Evolutionary conservation across 495 filamentous ascomycete genomes (phyloP), one percentile per base, ranked within the genome.

Genomic region (Penicillium taxi): DNA sequence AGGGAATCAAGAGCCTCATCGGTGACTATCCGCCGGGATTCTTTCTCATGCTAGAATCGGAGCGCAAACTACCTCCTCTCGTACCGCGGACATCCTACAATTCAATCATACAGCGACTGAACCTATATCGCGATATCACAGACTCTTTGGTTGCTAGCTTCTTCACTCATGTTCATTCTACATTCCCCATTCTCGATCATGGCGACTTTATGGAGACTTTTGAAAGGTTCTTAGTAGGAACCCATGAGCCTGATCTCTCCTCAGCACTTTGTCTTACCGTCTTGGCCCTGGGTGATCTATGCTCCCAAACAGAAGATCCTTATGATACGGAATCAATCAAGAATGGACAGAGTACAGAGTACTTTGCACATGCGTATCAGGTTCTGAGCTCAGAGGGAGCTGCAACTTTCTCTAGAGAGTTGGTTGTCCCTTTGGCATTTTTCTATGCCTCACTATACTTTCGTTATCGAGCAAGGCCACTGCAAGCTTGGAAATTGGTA

Each of bases 21-120:
- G 48, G 48, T 11, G 39, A 44, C 17, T 51, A 51, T 24, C 36
- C 48, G 11, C 36, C 47, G 30, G 43, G 47, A 17, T 51, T 47
- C 22, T 51, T 51, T 12, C 23, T 38, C 22, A 36, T 31, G 2
- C 33, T 47, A 14, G 48, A 51, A 17, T 37, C 29, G 6, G 41
- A 38, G 21, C 48, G 48, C 28, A 32, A 23, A 9, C 28, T 44
- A 16, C 29, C 27, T 0, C 26, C 36, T 14, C 34, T 44, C 14
- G 16, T 27, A 9, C 31, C 42, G 18, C 30, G 18, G 9, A 14
- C 19, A 2, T 23, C 42, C 0, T 35, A 25, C 9, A 18, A 24
- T 7, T 7, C 35, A 9, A 29, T 44, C 18, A 17, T 34, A 11
- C 35, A 39, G 7, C 17, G 25, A n/a, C 26, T 39, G 6, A 35